phyloP scores from a whole-genome alignment of 1,139 yeast species.

The Citeromyces hawaiiensis region DNA sequence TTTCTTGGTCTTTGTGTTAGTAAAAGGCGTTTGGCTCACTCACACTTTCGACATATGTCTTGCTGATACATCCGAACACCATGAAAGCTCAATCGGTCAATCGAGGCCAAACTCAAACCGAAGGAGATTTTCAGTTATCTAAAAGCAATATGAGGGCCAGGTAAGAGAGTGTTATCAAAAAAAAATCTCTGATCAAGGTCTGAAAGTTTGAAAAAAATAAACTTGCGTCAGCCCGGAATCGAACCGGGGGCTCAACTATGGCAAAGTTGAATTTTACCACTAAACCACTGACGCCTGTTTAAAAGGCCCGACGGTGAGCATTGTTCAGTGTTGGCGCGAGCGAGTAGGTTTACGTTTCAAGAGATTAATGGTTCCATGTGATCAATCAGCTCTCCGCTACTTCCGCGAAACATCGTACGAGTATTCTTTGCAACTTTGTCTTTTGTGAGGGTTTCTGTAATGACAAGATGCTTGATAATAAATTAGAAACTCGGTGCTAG shows the following conservation, averaged over 20 bases:
- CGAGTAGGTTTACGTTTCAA: no score
- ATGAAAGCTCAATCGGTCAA: neutral
- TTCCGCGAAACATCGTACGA: no score
- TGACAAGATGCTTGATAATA: no score
- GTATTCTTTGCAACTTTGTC: no score
- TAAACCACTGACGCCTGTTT: constrained; percentile 6
- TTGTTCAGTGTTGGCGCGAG: no score
- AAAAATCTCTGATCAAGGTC: neutral
- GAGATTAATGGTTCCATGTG: no score
- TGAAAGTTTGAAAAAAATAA: neutral
- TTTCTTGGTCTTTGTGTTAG: constrained; percentile 59
- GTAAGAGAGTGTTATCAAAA: neutral
- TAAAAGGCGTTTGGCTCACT: neutral
- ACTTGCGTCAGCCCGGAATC: constrained; percentile 7
- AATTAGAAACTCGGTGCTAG: no score
- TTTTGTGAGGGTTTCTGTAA: no score
- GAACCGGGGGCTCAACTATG: constrained; percentile 8
- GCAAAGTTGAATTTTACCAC: constrained; percentile 7
- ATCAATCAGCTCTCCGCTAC: no score
- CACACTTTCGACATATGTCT: neutral
- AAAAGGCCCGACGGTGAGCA: no score
- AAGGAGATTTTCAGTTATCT: neutral
- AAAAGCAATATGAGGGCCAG: neutral
- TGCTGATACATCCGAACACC: neutral
- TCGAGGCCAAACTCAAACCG: neutral